Evolutionary conservation across 768 basidiomycete species (phyloP), one percentile per base, ranked within the genome.

Genomic region (Pleurotus tuoliensis): DNA sequence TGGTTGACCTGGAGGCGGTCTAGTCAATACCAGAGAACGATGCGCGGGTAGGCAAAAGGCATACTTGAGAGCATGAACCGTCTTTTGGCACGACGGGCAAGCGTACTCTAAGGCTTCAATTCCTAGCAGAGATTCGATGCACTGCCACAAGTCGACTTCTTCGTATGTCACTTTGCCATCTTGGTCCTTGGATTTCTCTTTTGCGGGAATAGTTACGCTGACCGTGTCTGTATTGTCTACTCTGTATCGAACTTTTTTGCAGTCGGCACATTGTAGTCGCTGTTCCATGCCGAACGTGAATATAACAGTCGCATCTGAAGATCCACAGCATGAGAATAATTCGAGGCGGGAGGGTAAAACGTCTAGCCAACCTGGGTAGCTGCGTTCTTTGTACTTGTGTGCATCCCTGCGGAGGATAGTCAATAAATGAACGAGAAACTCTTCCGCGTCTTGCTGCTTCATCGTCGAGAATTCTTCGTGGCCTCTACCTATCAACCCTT

Each of bases 381-480:
- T 71, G 58, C 69, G 60, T 62, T 71, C 73, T 60, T 67, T 80
- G 62, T 65, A 67, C 62, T 82, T 83, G 59, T 82, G 81, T 38
- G 77, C 76, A 61, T 90, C 80, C 61, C 88, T 76, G 56, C 92
- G 77, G 11, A 99, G 70, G 16, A 82, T 76, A 4, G 84, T 86
- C 52, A 98, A 64, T 1, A 98, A 73, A 70, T 96, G 84, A 37
- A 83, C 80, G 54, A 99, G 79, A 73, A 98, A 98, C 71, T 98
- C 96, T 65, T 96, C 94, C 4, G 94, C 86, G 64, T 99, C 97
- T 67, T 98, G 97, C 70, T 99, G 96, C 52, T 83, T 81, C 95
- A 98, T 98, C 47, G 95, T 98, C 34, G 90, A 77, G 64, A 98
- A 98, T 71, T 98, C 97, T 30, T 82, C 82, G 64, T 98, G 97